These are phyloP conservation scores for Nicotiana otophora DNA, from an alignment of 257 asterid species.

Conservation along the genomic window DNA sequence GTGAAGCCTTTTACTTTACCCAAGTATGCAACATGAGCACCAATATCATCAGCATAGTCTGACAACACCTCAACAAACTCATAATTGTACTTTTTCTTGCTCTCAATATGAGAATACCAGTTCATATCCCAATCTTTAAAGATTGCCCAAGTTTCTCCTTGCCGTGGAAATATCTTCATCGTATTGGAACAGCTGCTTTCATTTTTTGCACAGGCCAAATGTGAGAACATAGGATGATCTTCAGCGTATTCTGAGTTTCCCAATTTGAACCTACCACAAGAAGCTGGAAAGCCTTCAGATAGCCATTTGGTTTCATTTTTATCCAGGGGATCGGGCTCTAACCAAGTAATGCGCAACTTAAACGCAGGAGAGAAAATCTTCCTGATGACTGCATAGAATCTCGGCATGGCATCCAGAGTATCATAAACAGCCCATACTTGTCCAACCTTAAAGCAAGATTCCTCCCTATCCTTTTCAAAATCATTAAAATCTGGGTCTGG, in stretches of 20 bases:
- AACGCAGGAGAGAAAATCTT: conserved; percentile 23
- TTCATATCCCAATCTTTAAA: conserved; percentile 50
- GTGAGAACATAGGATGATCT: conserved; percentile 50
- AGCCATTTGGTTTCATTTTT: conserved; percentile 42
- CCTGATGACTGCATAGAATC: conserved; percentile 48
- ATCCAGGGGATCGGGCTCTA: conserved; percentile 43
- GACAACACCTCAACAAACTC: conserved; percentile 53
- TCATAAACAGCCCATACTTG: conserved; percentile 75
- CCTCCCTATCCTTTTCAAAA: conserved; percentile 37
- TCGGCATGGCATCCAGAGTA: conserved; percentile 59
- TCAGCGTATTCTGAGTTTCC: conserved; percentile 30
- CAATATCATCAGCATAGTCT: conserved; percentile 27
- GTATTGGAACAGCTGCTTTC: background rate
- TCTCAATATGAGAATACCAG: conserved; percentile 29
- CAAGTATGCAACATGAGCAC: conserved; percentile 37
- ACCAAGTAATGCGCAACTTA: conserved; percentile 49
- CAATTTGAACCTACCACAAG: conserved; percentile 44
- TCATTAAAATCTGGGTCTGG: conserved; percentile 41
- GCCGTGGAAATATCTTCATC: conserved; percentile 36
- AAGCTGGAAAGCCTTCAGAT: conserved; percentile 43
- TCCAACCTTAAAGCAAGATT: conserved; percentile 31
- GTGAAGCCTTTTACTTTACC: conserved; percentile 33
- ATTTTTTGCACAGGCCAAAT: conserved; percentile 32
- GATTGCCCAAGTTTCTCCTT: conserved; percentile 68
- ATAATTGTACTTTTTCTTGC: conserved; percentile 20